Conservation (phyloP, 2,329 filamentous ascomycete species). For the Phyllosticta paracitricarpa region DNA sequence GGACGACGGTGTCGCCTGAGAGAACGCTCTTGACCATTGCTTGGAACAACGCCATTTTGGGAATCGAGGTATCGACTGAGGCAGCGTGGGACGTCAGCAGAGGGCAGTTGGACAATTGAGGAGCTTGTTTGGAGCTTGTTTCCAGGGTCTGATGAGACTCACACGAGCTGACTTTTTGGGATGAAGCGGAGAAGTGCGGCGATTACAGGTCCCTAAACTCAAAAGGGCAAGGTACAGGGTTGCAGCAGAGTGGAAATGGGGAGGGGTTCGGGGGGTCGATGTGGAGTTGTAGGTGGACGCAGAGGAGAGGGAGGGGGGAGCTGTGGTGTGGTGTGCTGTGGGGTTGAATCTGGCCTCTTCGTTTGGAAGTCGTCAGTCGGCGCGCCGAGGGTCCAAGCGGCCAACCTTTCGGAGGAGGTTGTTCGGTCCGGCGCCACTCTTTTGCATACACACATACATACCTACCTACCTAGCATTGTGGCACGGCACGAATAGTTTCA, state of each 20-base stretch:
- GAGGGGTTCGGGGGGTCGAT: slow-evolving; percentile 1
- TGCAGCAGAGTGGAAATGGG: background rate
- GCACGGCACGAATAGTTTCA: background rate
- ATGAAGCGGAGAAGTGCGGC: background rate
- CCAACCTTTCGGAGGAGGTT: background rate
- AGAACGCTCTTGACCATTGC: slow-evolving; percentile 74
- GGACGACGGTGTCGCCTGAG: slow-evolving; percentile 83
- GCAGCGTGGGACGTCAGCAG: slow-evolving; percentile 3
- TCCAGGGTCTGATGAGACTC: slow-evolving; percentile 4
- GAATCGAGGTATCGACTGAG: slow-evolving; percentile 1
- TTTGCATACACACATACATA: background rate
- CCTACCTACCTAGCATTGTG: background rate
- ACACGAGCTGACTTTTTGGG: slow-evolving; percentile 7
- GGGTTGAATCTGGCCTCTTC: slow-evolving; percentile 11
- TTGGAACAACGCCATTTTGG: slow-evolving; percentile 19
- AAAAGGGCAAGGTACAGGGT: slow-evolving; percentile 1
- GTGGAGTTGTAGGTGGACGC: slow-evolving; percentile 2
- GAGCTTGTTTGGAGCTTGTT: background rate
- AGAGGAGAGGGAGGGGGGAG: background rate
- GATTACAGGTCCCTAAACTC: background rate
- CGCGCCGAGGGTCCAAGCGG: slow-evolving; percentile 3
- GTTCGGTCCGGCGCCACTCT: background rate
- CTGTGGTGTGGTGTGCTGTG: background rate
- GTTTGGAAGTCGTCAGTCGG: slow-evolving; percentile 1
- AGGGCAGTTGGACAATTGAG: background rate